Base-by-base conservation (phyloP, 306 rosid genomes). In the Pueraria montana region DNA sequence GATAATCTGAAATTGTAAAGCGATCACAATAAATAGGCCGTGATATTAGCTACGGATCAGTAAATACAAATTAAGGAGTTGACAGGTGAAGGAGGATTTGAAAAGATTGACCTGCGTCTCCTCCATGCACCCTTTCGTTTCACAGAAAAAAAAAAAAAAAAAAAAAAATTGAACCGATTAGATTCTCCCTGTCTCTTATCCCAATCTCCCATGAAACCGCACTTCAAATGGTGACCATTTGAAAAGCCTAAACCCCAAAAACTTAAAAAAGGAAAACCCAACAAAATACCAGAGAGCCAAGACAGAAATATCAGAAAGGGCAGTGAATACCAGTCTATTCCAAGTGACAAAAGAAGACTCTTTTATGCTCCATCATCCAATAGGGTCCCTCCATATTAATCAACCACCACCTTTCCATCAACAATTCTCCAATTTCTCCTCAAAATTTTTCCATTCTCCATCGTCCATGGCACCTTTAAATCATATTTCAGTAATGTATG, bases 101-200 rank as follows among this genome's bases (percentile, higher is more conserved):
- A 89, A 88, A 88, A 90, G 89, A 87, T 91, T 91, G 95, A 89
- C 91, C 91, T 89, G 90, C 40, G 84, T 86, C 87, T 86, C 85
- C 78, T 72, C 79, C 89, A 82, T 85, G 88, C 88, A 79, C 84
- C 77, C 84, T 71, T 85, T 83, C 42, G 30, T 76, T 73, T 74
- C 78, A 65, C 79, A 84, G 49, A 71, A 84, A 45, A 72, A 73
- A 5, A 42, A 64, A 50, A 64, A 27, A 2, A 10, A 36, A 38
- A 74, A 80, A 7, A 55, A 59, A 43, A 77, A 32, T 59, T 13
- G 9, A 77, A 64, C 13, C 50, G 80, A 87, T 84, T 75, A 82
- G 88, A 85, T 85, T 85, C 91, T 70, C 78, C 78, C 69, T 76
- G 87, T 79, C 87, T 34, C 87, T 87, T 56, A 74, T 79, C 90